phyloP scores from a whole-genome alignment of 352 stramenopile species.

The Aphanomyces astaci region DNA sequence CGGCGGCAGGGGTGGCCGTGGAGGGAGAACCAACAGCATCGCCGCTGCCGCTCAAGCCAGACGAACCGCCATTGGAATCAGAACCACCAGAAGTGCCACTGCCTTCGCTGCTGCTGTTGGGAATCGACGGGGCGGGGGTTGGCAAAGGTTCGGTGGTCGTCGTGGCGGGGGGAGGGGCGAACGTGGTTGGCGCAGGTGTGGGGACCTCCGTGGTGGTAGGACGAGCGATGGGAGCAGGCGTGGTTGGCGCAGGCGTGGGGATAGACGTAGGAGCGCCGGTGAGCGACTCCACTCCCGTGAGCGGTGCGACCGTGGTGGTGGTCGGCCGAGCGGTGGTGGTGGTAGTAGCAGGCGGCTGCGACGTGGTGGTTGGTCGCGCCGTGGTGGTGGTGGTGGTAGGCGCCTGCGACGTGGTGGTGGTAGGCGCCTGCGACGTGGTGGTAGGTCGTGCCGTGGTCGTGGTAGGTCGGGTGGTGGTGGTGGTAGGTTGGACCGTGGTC shows the following conservation, averaged over 20 bases:
- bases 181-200: not conserved
- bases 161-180: not conserved
- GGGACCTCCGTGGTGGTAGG: too few species aligned
- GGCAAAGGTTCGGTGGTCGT: not conserved
- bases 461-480: not conserved
- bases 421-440: too few species aligned
- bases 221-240: too few species aligned
- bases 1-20: not conserved
- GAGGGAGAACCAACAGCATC: not conserved
- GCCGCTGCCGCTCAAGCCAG: not conserved
- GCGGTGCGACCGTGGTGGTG: too few species aligned
- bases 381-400: too few species aligned
- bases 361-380: too few species aligned
- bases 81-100: not conserved
- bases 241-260: not conserved
- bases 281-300: too few species aligned
- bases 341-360: too few species aligned
- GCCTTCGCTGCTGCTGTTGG: not conserved
- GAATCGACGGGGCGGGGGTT: constrained; percentile 5
- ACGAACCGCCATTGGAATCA: not conserved
- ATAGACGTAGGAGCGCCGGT: too few species aligned
- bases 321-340: too few species aligned
- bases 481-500: not conserved
- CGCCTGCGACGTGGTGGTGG: too few species aligned
- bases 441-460: not conserved